A percentile compares a stretch with the other conserved stretches of the same genome.
Evolutionary conservation across 2,329 filamentous ascomycete genomes (phyloP).

Genomic region (Zopfia rhizophila): DNA sequence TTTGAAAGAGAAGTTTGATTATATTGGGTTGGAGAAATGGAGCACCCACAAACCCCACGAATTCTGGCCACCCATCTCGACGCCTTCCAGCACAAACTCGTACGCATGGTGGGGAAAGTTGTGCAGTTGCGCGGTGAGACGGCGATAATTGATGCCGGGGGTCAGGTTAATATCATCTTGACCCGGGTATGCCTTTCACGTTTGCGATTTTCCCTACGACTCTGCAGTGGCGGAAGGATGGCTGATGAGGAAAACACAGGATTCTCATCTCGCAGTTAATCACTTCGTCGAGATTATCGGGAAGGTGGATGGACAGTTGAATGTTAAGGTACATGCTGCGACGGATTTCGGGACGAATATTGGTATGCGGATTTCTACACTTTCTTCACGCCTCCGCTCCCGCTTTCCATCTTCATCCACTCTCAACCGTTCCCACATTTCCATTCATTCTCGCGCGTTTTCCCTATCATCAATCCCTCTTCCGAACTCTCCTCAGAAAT

Average conservation of each 20-base stretch:
- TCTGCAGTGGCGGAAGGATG: no score
- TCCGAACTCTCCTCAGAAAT: no score
- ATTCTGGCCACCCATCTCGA: constrained; percentile 84
- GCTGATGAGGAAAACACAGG: constrained; percentile 58
- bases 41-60: constrained; percentile 71
- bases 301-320: constrained; percentile 79
- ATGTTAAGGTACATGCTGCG: constrained; percentile 74
- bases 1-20: no score
- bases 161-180: constrained; percentile 77
- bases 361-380: constrained; percentile 63
- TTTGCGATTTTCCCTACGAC: constrained; percentile 42
- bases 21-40: no score
- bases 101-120: constrained; percentile 88
- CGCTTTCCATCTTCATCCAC: not conserved
- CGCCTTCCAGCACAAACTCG: constrained; percentile 74
- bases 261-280: constrained; percentile 74
- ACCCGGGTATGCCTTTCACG: constrained; percentile 69
- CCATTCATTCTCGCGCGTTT: constrained; percentile 2
- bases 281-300: constrained; percentile 82
- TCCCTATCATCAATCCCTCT: constrained; percentile 3
- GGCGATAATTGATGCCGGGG: constrained; percentile 82
- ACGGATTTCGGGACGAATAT: constrained; percentile 75
- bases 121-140: constrained; percentile 82
- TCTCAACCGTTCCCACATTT: constrained; percentile 3
- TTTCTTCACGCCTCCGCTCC: constrained; percentile 6